Evolutionary conservation across 2,329 filamentous ascomycete species (phyloP), one percentile per base, ranked within the genome.

Genomic region (Ophiocordyceps sinensis): DNA sequence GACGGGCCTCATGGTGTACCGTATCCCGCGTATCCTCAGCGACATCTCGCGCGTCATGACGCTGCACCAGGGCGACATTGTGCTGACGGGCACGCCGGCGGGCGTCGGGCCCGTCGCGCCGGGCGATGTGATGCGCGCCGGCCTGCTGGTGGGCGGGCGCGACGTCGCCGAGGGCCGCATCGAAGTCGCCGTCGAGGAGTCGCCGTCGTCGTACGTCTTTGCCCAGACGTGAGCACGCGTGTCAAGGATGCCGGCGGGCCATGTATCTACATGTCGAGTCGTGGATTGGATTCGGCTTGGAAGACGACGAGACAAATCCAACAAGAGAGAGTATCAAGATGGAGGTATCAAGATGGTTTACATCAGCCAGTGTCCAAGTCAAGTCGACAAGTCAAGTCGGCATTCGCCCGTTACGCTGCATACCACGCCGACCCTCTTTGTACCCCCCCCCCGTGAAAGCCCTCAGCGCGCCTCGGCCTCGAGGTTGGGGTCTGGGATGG

Each of bases 1-100:
- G 40, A 95, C 91, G n/a, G 79, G 82, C 51, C 68, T 96, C 55
- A 94, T 98, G 85, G 74, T 98, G 44, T 94, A 94, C 71, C 73
- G 75, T 43, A 91, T 98, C 54, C 88, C 89, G 19, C 72, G 85
- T 51, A 79, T 94, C 48, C 62, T 98, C 55, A 84, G 82, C 54
- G 87, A 95, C 65, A 94, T 98, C 57, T 91, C 85, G 49, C 81
- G 81, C 58, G 88, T 96, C 43, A 95, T 96, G 87, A 87, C 86
- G 9, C 70, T 98, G 44, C 82, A 94, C 62, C 77, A 83, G 54
- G 91, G 89, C 38, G 91, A 98, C 61, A 79, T 98, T 54, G 78
- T 98, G 38, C 66, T 98, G 51, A 98, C 91, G n/a, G 91, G 91
- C 15, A 98, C 91, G 39, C 91, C 91, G 39, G 95, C 95, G 66